Evolutionary conservation across 2,329 filamentous ascomycete species (phyloP).

Genomic region (Capronia coronata): DNA sequence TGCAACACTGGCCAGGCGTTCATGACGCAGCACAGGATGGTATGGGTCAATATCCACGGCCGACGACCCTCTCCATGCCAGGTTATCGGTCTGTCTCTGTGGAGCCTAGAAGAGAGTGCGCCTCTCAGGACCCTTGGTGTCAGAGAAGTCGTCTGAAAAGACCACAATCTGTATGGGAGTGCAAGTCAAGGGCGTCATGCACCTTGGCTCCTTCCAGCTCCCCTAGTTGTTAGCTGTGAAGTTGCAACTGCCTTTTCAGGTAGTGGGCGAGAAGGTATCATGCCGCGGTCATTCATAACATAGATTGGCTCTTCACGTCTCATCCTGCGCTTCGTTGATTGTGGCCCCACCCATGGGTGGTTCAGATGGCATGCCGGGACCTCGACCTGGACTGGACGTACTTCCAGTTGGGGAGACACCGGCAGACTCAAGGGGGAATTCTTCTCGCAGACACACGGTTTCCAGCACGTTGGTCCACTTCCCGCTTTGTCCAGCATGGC

Average conservation of each 20-base stretch:
- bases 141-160: too few species aligned
- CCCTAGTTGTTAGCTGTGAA: neutral
- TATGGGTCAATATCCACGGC: neutral
- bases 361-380: conserved; percentile 19
- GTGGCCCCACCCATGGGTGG: conserved; percentile 24
- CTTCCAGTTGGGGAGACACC: conserved; percentile 23
- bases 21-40: too few species aligned
- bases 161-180: too few species aligned
- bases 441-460: conserved; percentile 92
- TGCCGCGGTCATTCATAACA: too few species aligned
- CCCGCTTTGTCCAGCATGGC: conserved; percentile 87
- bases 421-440: conserved; percentile 46
- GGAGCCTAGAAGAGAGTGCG: too few species aligned
- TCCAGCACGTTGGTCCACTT: conserved; percentile 99
- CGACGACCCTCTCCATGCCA: neutral
- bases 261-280: too few species aligned
- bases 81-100: neutral
- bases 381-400: conserved; percentile 21
- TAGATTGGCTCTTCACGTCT: conserved; percentile 19
- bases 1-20: too few species aligned
- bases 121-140: too few species aligned
- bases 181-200: too few species aligned
- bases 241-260: conserved; percentile 2
- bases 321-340: conserved; percentile 23
- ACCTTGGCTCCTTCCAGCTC: too few species aligned